Evolutionary conservation across 2,329 filamentous ascomycete genomes (phyloP), one percentile per base, ranked within the genome.

Genomic region (Fusarium sp.): DNA sequence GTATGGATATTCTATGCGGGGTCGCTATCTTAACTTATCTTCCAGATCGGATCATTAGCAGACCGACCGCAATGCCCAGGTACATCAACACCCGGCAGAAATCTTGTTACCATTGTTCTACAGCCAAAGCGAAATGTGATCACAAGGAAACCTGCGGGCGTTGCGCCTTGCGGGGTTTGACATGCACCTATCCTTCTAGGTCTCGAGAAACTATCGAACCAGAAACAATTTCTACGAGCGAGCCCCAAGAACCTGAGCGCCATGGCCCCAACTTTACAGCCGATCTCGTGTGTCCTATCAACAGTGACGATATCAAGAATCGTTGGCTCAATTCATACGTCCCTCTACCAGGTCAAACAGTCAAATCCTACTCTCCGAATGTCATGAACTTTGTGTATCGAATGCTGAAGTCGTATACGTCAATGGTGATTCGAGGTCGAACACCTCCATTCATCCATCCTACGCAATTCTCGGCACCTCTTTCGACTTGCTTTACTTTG

Each of bases 241-340:
- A 33, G 14, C 10, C 30, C 30, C 14, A 7, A 37, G 33, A 37
- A 37, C 33, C 33, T 37, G 33, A 37, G 17, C 33, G 33, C 33
- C 33, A n/a, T n/a, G 35, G 30, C 6, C 30, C 30, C 30, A 15
- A 33, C 30, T 33, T 33, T 14, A 33, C 30, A 33, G 30, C 17
- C 35, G 35, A 37, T 14, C 76, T 86, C 8, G 58, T 79, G 1
- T 84, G 82, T 56, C 80, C 81, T 3, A 83, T 85, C 63, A 78
- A 84, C 46, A 79, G 78, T 1, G 79, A 83, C 23, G 79, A 79
- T 17, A 84, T 85, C 48, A 78, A 76, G 14, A 83, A 82, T 40
- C 82, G 83, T 13, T 86, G 83, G 83, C 71, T 85, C 25, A 79
- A 83, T 32, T 72, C 79, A 3, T 84, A 80, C 35, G 79, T 85